phyloP scores from a whole-genome alignment of 129 eudicot species.

The Ambrosia artemisiifolia region DNA sequence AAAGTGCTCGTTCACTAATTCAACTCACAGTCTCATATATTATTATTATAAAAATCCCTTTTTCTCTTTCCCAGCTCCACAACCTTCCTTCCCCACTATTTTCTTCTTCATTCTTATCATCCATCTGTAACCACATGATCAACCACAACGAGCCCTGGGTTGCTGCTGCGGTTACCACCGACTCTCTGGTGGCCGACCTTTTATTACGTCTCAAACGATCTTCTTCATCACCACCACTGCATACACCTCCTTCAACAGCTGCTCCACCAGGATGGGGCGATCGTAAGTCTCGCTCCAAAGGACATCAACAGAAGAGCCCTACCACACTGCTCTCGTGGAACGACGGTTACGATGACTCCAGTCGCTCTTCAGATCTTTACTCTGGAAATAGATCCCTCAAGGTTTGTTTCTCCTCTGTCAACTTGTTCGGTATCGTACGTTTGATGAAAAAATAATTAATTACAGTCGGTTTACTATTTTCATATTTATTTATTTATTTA shows the following conservation, averaged over 20 bases:
- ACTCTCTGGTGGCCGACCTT: constrained; percentile 41
- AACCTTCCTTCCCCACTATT: not conserved
- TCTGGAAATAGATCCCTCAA: constrained; percentile 43
- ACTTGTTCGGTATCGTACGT: no score
- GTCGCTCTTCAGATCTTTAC: constrained; percentile 30
- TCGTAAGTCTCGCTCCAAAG: constrained; percentile 45
- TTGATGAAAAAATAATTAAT: no score
- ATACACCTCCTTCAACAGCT: not conserved
- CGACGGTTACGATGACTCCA: constrained; percentile 36
- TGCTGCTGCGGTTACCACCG: constrained; percentile 35
- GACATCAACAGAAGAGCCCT: constrained; percentile 38
- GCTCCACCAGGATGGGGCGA: constrained; percentile 47
- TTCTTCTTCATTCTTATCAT: not conserved
- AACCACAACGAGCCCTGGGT: constrained; percentile 45
- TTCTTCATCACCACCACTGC: constrained; percentile 2
- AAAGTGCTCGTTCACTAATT: constrained; percentile 18
- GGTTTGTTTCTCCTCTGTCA: constrained; percentile 34
- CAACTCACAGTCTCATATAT: constrained; percentile 12
- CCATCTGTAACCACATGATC: not conserved
- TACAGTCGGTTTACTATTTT: no score
- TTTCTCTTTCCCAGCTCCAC: constrained; percentile 14
- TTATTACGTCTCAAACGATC: constrained; percentile 40
- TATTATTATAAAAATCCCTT: not conserved
- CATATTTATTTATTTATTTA: no score
- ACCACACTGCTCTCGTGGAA: constrained; percentile 57